phyloP scores from a whole-genome alignment of 768 basidiomycete species.

The Obba rivulosa region DNA sequence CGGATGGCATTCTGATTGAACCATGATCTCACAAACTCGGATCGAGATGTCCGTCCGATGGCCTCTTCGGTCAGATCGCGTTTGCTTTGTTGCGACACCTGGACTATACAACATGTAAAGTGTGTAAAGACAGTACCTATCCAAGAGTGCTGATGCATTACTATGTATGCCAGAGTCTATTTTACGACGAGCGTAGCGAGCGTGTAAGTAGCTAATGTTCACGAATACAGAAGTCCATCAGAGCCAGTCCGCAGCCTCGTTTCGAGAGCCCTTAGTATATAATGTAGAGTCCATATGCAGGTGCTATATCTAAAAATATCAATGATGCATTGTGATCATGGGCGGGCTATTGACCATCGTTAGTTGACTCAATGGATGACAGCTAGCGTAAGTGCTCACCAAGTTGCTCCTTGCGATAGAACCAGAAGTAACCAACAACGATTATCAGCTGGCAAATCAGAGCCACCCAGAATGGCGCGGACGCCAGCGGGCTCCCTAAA shows the following conservation, averaged over 20 bases:
- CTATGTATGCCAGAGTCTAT: conserved; percentile 7
- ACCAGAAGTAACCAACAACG: conserved; percentile 92
- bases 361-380: not conserved
- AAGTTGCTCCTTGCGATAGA: conserved; percentile 94
- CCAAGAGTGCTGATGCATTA: no score
- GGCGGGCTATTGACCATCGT: conserved; percentile 21
- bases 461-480: conserved; percentile 86
- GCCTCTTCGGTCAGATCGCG: no score
- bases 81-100: no score
- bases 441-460: conserved; percentile 76
- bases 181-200: conserved; percentile 21
- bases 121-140: no score
- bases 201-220: conserved; percentile 15
- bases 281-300: conserved; percentile 22
- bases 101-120: no score
- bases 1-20: no score
- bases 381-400: conserved; percentile 36
- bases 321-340: conserved; percentile 25
- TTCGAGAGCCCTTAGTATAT: conserved; percentile 21
- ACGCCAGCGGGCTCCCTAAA: conserved; percentile 72
- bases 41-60: no score
- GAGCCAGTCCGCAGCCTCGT: conserved; percentile 19
- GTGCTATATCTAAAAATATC: conserved; percentile 15
- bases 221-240: conserved; percentile 24
- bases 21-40: no score